Percentiles rank a stretch among this genome's conserved stretches.
Conservation (phyloP, 139 green algal species). For the Penium margaritaceum region DNA sequence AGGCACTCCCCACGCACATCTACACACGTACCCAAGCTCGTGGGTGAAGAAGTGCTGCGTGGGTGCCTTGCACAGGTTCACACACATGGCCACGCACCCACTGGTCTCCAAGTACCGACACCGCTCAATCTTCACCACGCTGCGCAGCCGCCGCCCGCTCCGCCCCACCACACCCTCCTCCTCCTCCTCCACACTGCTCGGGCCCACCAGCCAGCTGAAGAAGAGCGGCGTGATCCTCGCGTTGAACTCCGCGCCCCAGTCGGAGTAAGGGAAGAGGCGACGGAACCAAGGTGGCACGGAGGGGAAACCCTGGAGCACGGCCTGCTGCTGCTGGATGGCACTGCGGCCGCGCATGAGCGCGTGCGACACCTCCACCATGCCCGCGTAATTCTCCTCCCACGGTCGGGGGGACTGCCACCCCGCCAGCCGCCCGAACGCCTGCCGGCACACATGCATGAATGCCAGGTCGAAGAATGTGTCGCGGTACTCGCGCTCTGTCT, state of each 20-base stretch:
- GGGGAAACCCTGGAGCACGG: slow-evolving; percentile 63
- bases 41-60: slow-evolving; percentile 54
- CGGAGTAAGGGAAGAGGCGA: slow-evolving; percentile 61
- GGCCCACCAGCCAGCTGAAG: slow-evolving; percentile 69
- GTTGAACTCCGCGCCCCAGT: slow-evolving; percentile 71
- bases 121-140: slow-evolving; percentile 59
- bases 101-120: slow-evolving; percentile 56
- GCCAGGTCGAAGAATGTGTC: slow-evolving; percentile 54
- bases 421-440: slow-evolving; percentile 56
- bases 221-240: slow-evolving; percentile 64
- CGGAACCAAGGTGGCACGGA: slow-evolving; percentile 48
- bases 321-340: slow-evolving; percentile 51
- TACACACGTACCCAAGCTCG: slow-evolving; percentile 44
- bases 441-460: slow-evolving; percentile 62
- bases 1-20: too few relatives aligned
- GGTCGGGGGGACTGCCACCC: slow-evolving; percentile 52
- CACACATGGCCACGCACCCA: slow-evolving; percentile 47
- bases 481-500: slow-evolving; percentile 53
- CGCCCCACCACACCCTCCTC: too few relatives aligned
- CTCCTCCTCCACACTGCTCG: slow-evolving; percentile 19
- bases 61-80: slow-evolving; percentile 53
- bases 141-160: slow-evolving; percentile 24
- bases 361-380: slow-evolving; percentile 68
- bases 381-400: slow-evolving; percentile 48
- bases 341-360: slow-evolving; percentile 57